phyloP scores from a whole-genome alignment of 106 monocot species.

The Apostasia shenzhenica region DNA sequence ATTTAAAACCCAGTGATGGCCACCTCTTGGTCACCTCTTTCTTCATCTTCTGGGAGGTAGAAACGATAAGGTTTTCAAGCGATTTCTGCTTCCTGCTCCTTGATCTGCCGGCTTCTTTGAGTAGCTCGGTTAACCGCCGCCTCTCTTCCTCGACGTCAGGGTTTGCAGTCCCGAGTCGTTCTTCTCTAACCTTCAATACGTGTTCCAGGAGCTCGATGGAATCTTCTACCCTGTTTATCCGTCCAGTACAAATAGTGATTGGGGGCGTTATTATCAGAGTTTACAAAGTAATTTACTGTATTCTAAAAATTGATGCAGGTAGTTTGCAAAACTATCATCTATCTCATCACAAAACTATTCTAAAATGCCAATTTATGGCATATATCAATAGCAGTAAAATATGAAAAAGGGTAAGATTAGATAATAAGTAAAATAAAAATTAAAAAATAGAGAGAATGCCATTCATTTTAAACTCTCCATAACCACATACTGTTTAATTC shows the following conservation, averaged over 20 bases:
- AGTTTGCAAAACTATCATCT: not conserved
- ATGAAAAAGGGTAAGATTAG: not conserved
- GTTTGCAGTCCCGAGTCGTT: conserved; percentile 51
- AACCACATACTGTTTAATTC: too few species aligned
- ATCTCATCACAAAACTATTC: not conserved
- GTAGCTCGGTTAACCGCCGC: conserved; percentile 37
- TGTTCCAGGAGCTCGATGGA: conserved; percentile 49
- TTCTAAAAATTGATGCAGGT: not conserved
- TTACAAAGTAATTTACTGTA: not conserved
- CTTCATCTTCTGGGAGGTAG: conserved; percentile 32
- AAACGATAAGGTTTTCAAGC: conserved; percentile 41
- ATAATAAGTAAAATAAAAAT: too few species aligned
- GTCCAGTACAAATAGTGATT: not conserved
- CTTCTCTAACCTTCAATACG: conserved; percentile 42
- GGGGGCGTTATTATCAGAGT: not conserved
- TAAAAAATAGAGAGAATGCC: too few species aligned
- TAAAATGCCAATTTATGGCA: not conserved
- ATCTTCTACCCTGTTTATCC: conserved; percentile 34
- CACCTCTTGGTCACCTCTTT: conserved; percentile 37
- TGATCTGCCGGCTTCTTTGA: conserved; percentile 44
- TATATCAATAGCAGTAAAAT: not conserved
- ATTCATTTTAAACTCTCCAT: too few species aligned
- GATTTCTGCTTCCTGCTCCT: conserved; percentile 42
- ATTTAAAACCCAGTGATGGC: conserved; percentile 42
- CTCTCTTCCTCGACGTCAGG: conserved; percentile 51